A percentile compares a stretch with the other conserved stretches of the same genome.
phyloP scores from a whole-genome alignment of 2,329 filamentous ascomycete genomes.

The Ophiocordyceps camponoti-rufipedis region DNA sequence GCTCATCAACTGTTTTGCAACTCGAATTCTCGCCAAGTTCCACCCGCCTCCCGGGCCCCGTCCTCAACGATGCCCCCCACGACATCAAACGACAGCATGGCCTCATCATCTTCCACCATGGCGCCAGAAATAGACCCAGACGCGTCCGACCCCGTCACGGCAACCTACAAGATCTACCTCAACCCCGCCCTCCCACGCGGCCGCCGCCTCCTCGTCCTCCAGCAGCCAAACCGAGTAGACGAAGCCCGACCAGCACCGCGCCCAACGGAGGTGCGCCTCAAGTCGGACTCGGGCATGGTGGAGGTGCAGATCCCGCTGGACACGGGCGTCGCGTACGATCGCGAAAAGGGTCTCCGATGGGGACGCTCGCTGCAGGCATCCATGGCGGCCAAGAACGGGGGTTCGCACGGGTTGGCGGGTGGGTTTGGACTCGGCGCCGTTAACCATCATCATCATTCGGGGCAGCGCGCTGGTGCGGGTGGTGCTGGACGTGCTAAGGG shows the following conservation, averaged over 20 bases:
- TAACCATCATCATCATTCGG: conserved; percentile 7
- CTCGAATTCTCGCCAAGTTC: no score
- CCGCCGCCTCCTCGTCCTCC: conserved; percentile 61
- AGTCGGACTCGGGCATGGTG: conserved; percentile 63
- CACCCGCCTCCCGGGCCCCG: no score
- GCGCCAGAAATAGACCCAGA: background rate
- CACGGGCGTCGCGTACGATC: conserved; percentile 59
- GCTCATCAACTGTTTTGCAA: no score
- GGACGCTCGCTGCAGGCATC: conserved; percentile 55
- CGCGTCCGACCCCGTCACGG: conserved; percentile 52
- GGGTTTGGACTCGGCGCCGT: conserved; percentile 47
- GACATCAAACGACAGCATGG: background rate
- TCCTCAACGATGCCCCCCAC: background rate
- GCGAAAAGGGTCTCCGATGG: conserved; percentile 65
- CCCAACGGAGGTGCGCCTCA: conserved; percentile 63
- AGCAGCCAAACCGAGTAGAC: conserved; percentile 66
- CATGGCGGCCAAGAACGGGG: conserved; percentile 38
- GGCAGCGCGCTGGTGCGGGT: conserved; percentile 11
- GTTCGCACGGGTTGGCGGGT: conserved; percentile 51
- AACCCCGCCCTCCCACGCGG: conserved; percentile 48
- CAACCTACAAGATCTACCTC: conserved; percentile 71
- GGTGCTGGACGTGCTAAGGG: conserved; percentile 10
- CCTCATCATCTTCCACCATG: background rate
- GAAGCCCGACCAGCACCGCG: conserved; percentile 26
- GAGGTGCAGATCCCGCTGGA: conserved; percentile 83